Base-by-base conservation (phyloP, 495 filamentous ascomycete species). In the Penicillium samsonianum region DNA sequence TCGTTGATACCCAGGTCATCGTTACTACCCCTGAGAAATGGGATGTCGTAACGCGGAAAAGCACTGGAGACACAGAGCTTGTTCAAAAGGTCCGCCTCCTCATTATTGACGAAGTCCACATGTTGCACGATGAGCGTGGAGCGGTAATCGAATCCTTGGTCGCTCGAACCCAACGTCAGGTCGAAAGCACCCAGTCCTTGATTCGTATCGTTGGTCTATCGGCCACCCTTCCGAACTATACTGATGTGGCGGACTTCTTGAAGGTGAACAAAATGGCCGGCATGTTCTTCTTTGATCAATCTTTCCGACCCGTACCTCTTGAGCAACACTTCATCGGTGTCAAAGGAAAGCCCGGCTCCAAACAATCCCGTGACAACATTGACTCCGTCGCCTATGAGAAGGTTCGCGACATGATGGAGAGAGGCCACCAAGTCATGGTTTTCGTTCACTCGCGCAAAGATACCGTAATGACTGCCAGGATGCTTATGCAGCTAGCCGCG, bases 11-110 rank as follows among this genome's bases (percentile, higher is more conserved):
- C 3, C 95, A 99, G 71, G 92, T 99, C 55, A 96, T 99, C 59
- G 95, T 99, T 16, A 99, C 94, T 0, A 99, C 94, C 10, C 94
- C 94, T 48, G 94, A 99, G 71, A 99, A 99, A 78, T 99, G 94
- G 94, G 94, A 99, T 74, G 93, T 98, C 12, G 89, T 98, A 31
- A 99, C 94, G 10, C 81, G 94, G 42, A 99, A 98, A 72, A 93
- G 94, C 46, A 96, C 91, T 1, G 94, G 94, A 3, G 94, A 99
- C 67, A 98, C 95, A 6, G 95, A 97, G 67, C 82, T 99, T 11
- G 94, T 98, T 4, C 94, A 98, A 64, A 98, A 99, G 65, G 94
- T 99, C 11, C 84, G 94, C 17, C 76, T 99, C 28, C 82, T 99
- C 49, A 98, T 99, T 61, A 96, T 99, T 65, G 94, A 99, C 71